phyloP scores from a whole-genome alignment of 202 grass and related monocot species.

The Dendrocalamus latiflorus region DNA sequence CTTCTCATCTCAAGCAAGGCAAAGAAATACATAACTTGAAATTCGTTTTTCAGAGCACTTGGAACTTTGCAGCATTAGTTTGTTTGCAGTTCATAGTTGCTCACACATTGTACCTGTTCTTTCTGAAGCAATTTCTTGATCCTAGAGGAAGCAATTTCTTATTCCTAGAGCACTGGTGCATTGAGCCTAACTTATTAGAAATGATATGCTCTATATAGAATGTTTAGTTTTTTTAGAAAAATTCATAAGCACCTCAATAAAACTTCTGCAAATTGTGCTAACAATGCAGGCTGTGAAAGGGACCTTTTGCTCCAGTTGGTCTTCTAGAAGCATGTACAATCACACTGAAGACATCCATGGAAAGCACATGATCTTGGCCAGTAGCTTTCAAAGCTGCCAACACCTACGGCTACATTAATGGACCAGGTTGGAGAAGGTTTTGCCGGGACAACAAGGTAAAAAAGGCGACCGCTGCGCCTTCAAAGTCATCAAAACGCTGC shows the following conservation, averaged over 20 bases:
- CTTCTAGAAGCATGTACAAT: neutral
- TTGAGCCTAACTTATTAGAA: too few relatives aligned
- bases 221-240: too few relatives aligned
- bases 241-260: neutral
- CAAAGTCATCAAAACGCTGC: too few relatives aligned
- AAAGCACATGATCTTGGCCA: too few relatives aligned
- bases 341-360: too few relatives aligned
- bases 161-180: neutral
- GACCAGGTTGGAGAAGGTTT: constrained; percentile 24
- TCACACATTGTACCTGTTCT: neutral
- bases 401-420: constrained; percentile 14
- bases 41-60: neutral
- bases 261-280: neutral
- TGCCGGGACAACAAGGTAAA: constrained; percentile 28
- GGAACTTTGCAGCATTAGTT: neutral
- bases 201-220: too few relatives aligned
- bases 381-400: neutral
- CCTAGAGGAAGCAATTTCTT: neutral
- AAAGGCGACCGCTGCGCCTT: constrained; percentile 17
- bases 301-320: constrained; percentile 7
- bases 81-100: neutral
- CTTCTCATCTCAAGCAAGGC: neutral
- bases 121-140: neutral
- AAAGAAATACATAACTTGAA: neutral
- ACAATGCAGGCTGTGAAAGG: constrained; percentile 15